Evolutionary conservation across 495 filamentous ascomycete genomes (phyloP), one percentile per base, ranked within the genome.

Genomic region (Terfezia claveryi): DNA sequence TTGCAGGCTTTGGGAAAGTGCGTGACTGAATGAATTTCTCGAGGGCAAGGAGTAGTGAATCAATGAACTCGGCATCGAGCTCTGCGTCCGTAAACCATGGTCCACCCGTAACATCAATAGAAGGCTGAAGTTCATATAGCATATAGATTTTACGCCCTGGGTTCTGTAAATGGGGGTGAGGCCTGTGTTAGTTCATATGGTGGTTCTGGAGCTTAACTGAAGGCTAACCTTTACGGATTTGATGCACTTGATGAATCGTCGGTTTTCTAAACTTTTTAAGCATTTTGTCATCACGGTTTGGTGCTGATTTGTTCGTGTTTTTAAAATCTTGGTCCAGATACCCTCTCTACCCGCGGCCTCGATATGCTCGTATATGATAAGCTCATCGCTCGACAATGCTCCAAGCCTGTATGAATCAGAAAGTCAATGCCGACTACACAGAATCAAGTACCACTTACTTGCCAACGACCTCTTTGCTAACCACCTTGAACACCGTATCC

Each of bases 31-130:
- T 80, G 53, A 78, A 82, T 55, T 77, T 75, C 58, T 83, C 79
- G 16, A 94, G 75, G 53, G 81, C 76, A 4, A 73, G 71, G 36
- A 80, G 72, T 12, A 92, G 71, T 37, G 70, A 74, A 23, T 80
- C 76, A 62, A 96, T 87, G 64, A 98, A 87, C 50, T 82, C 80
- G 38, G 81, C 77, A 65, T 98, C 91, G 3, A 95, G 74, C 41
- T 83, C 82, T 8, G 82, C 83, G 52, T 94, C 83, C 20, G 82
- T 87, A 61, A 87, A 95, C 84, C 88, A 98, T 16, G 85, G 80
- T 6, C 92, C 91, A 44, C 91, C 92, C 0, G 87, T 92, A 17
- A 88, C 80, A 50, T 91, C 82, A 38, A 94, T 87, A 38, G 80
- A 82, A 2, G 92, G 89, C 12, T 76, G 65, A 36, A 66, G 60